Percentiles rank a stretch among this genome's conserved stretches.
Conservation (phyloP, 2,329 filamentous ascomycete species). For the Monilinia fructicola region DNA sequence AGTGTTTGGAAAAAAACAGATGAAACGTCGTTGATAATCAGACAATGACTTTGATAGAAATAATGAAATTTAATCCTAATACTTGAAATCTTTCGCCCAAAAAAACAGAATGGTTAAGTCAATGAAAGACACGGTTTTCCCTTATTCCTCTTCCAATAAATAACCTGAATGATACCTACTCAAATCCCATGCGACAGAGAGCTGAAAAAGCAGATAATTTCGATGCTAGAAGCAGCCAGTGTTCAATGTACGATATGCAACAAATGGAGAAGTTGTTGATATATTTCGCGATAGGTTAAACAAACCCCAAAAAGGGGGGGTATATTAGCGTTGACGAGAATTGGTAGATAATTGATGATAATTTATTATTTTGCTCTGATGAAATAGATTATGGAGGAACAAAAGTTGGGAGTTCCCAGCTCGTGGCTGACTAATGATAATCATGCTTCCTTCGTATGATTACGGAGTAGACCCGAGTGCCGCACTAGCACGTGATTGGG, state of each 20-base stretch:
- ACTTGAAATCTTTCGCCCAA: neutral
- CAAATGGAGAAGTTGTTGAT: neutral
- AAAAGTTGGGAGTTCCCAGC: neutral
- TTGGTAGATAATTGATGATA: constrained; percentile 7
- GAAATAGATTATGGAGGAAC: neutral
- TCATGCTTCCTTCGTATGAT: too few species aligned
- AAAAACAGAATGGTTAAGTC: neutral
- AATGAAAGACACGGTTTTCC: constrained; percentile 8
- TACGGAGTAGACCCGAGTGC: too few species aligned
- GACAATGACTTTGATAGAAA: constrained; percentile 10
- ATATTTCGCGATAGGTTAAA: constrained; percentile 1
- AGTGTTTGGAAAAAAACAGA: too few species aligned
- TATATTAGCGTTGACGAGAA: constrained; percentile 7
- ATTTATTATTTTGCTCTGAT: neutral
- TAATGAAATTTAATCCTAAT: constrained; percentile 14
- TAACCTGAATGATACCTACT: neutral
- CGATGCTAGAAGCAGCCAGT: too few species aligned
- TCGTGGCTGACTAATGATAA: constrained; percentile 4
- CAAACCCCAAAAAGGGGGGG: neutral
- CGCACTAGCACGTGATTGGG: too few species aligned
- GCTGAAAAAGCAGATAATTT: neutral
- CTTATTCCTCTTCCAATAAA: neutral
- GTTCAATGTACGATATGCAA: neutral
- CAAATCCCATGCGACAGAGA: neutral
- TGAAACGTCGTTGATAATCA: neutral